Percentiles rank a stretch among this genome's conserved stretches.
Evolutionary conservation across 345 rosid species (phyloP).

Genomic region (Nephelium lappaceum): DNA sequence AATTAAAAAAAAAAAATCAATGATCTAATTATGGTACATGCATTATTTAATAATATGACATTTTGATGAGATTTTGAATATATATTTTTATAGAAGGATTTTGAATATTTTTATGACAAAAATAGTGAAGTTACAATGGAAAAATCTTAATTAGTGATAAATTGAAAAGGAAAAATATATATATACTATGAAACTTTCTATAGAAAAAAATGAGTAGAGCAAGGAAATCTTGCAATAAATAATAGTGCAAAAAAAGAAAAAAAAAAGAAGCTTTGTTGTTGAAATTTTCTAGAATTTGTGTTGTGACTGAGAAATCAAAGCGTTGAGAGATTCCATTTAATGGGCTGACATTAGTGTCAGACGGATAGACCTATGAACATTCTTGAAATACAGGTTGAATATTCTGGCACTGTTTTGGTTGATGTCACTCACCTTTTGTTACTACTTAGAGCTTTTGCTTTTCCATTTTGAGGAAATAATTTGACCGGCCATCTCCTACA

Average conservation of each 20-base stretch:
- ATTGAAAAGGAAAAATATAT: not conserved
- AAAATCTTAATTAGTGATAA: not conserved
- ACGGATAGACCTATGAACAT: not conserved
- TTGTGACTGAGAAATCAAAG: not conserved
- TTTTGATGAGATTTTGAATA: too few species aligned
- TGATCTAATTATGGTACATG: not conserved
- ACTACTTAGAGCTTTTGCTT: too few species aligned
- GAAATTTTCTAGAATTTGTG: not conserved
- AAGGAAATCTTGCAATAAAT: not conserved
- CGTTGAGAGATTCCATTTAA: not conserved
- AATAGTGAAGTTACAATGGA: too few species aligned
- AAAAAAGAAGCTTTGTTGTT: not conserved
- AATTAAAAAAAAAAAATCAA: conserved; percentile 1
- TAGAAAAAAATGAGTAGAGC: not conserved
- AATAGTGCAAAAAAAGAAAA: not conserved
- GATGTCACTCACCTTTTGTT: not conserved
- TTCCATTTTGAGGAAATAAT: not conserved
- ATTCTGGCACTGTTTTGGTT: not conserved
- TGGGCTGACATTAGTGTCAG: not conserved
- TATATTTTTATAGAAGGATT: too few species aligned
- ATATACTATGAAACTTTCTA: not conserved
- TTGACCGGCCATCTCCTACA: not conserved
- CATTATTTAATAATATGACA: too few species aligned
- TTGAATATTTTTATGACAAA: too few species aligned
- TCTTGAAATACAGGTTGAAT: not conserved